A percentile compares a stretch with the other conserved stretches of the same genome.
Conservation (phyloP, 192 early-diverging fungal species). For the Coemansia sp. region DNA sequence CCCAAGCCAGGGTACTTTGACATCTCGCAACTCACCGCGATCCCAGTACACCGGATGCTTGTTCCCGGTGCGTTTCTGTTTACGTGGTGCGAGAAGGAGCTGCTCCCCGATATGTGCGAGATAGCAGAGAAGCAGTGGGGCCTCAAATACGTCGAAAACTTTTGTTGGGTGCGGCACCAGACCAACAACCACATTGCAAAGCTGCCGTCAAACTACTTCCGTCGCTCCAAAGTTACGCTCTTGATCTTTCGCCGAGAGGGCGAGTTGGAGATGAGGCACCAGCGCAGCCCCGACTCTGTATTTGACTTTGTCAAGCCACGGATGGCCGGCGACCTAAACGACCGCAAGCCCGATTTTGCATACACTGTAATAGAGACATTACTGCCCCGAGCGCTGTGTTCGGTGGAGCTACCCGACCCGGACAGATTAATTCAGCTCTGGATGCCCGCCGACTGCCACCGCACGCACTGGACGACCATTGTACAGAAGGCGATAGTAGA, state of each 20-base stretch:
- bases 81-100: constrained; percentile 94
- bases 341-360: constrained; percentile 77
- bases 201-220: constrained; percentile 71
- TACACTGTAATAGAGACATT: constrained; percentile 90
- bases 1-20: constrained; percentile 36
- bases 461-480: constrained; percentile 49
- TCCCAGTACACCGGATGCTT: constrained; percentile 60
- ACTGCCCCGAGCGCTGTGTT: constrained; percentile 72
- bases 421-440: constrained; percentile 79
- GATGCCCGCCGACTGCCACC: constrained; percentile 51
- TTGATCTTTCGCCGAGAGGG: constrained; percentile 89
- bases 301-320: constrained; percentile 92
- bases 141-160: constrained; percentile 94
- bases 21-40: constrained; percentile 22
- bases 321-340: constrained; percentile 48
- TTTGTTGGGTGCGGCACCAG: constrained; percentile 89
- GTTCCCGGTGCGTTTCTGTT: constrained; percentile 84
- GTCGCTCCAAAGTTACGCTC: constrained; percentile 82
- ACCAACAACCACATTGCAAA: constrained; percentile 78
- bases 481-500: constrained; percentile 18
- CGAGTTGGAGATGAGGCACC: constrained; percentile 88
- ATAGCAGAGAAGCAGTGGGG: constrained; percentile 71
- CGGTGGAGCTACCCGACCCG: constrained; percentile 60
- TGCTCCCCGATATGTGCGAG: constrained; percentile 73
- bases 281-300: constrained; percentile 89